Base-by-base conservation (phyloP, 2,329 filamentous ascomycete genomes). In the Alternaria dauci region DNA sequence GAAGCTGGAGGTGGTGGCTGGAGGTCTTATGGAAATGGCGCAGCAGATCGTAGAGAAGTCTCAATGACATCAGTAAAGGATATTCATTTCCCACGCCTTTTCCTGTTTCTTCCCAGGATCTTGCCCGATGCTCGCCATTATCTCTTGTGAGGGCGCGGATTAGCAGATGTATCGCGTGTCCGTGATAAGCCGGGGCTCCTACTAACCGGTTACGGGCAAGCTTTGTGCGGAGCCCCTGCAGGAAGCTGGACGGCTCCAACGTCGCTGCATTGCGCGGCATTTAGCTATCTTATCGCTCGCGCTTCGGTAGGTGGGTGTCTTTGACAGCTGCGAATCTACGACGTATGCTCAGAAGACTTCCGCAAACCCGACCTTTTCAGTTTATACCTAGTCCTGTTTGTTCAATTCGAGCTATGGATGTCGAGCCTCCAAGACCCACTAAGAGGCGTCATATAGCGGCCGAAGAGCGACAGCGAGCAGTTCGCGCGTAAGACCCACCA, bases 71-170 rank as follows among this genome's bases (percentile, higher is more conserved):
- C 14, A 12, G 43, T 48, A n/a, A 16, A 53, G 43, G 28, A 41
- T 20, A 8, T 20, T 26, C n/a, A 20, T 12, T 30, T 16, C 26
- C 4, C 26, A 14, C 8, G 65, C 43, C 9, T 25, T 46, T 46
- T 46, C 26, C 9, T 28, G 18, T 20, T 20, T 23, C 5, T 75
- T 66, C 1, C 62, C 76, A 26, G 67, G 51, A 47, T 78, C 78
- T 7, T 76, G 54, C 5, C 71, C 69, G 23, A 67, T 58, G 55
- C 58, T 77, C 7, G 75, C 74, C 28, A 44, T 74, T 52, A 1
- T 74, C 74, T 46, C 25, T 46, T 46, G 43, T 46, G 23, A 41
- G 20, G 9, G n/a, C 39, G 34, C 34, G 34, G 23, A 28, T 32
- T 46, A 32, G 26, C 53, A 36, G 53, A 36, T 18, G 43, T 46